Evolutionary conservation across 305 asterid genomes (phyloP).

Genomic region (Fraxinus floribunda): DNA sequence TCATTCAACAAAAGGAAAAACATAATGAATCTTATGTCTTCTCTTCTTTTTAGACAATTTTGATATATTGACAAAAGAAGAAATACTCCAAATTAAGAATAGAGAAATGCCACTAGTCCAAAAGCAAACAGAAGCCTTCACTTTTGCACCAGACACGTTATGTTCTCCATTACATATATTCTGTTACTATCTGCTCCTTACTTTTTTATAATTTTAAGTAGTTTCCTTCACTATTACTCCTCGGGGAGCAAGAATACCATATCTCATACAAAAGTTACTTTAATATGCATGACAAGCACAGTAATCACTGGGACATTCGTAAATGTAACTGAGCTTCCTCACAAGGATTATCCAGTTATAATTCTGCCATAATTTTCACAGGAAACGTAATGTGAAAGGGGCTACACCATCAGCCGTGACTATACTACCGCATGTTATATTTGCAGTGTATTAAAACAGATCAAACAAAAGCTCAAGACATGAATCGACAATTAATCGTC

Average conservation of each 20-base stretch:
- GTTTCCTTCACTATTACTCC: background rate
- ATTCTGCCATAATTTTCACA: background rate
- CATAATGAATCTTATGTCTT: background rate
- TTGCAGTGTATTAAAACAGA: background rate
- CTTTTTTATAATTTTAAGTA: background rate
- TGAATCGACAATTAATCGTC: background rate
- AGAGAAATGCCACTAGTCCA: background rate
- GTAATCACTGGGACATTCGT: background rate
- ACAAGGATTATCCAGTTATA: background rate
- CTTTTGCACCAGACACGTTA: background rate
- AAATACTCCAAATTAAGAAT: background rate
- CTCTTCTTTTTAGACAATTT: background rate
- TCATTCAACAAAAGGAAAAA: background rate
- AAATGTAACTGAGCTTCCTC: background rate
- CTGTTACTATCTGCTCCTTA: background rate
- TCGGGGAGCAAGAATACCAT: background rate
- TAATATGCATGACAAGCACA: conserved; percentile 3
- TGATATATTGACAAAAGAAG: background rate
- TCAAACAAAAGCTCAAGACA: background rate
- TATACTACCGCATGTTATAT: background rate
- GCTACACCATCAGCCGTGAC: background rate
- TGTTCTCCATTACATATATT: background rate
- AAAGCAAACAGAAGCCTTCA: background rate
- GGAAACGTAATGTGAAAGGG: background rate
- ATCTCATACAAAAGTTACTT: background rate